Evolutionary conservation across 345 rosid genomes (phyloP).

Genomic region (Ceriops zippeliana): DNA sequence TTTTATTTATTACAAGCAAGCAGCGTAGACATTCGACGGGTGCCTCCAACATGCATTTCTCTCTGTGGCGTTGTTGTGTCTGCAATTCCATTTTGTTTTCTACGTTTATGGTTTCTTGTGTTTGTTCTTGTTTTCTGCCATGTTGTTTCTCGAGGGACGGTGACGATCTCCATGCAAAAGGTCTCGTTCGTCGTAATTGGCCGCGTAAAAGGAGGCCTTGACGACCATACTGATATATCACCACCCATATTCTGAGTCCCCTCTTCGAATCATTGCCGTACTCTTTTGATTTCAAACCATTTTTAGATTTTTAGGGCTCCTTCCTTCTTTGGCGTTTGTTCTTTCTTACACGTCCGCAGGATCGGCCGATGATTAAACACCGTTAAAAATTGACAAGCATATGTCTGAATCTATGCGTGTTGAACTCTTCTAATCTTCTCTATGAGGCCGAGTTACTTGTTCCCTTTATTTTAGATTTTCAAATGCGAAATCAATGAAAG

Average conservation of each 20-base stretch:
- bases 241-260: conserved; percentile 95
- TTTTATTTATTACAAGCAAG: conserved; percentile 1
- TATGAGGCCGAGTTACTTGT: conserved; percentile 52
- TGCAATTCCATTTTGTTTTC: too few species aligned
- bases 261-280: too few species aligned
- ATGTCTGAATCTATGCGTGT: conserved; percentile 71
- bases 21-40: background rate
- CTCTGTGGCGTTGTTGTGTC: too few species aligned
- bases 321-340: too few species aligned
- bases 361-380: conserved; percentile 66
- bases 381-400: conserved; percentile 60
- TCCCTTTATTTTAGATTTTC: too few species aligned
- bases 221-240: conserved; percentile 98
- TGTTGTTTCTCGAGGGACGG: conserved; percentile 34
- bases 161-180: conserved; percentile 63
- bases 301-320: background rate
- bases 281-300: too few species aligned
- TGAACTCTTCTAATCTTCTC: conserved; percentile 79
- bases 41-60: background rate
- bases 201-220: conserved; percentile 49
- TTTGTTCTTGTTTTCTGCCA: background rate
- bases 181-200: conserved; percentile 99
- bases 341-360: too few species aligned
- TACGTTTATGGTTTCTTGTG: too few species aligned
- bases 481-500: too few species aligned